phyloP scores from a whole-genome alignment of 768 basidiomycete species.

The Coprinopsis marcescibilis region DNA sequence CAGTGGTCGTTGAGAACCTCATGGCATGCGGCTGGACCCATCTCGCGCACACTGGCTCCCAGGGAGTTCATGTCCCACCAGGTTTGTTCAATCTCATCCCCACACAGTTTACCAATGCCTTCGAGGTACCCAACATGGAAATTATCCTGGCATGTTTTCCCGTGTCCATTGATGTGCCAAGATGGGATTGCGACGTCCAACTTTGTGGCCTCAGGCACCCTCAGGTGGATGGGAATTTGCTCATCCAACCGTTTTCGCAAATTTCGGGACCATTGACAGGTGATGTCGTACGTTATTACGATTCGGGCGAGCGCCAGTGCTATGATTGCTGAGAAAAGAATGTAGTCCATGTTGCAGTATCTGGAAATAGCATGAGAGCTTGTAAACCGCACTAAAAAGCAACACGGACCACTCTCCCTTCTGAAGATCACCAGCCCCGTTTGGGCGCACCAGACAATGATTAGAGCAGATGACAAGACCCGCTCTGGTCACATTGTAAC shows the following conservation, averaged over 20 bases:
- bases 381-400: background rate
- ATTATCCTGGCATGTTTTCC: constrained; percentile 15
- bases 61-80: constrained; percentile 25
- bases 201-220: constrained; percentile 1
- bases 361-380: constrained; percentile 13
- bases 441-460: constrained; percentile 19
- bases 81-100: constrained; percentile 27
- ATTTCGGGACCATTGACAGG: constrained; percentile 24
- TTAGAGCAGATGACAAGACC: constrained; percentile 19
- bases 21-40: constrained; percentile 27
- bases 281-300: constrained; percentile 28
- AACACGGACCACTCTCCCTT: constrained; percentile 27
- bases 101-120: constrained; percentile 26
- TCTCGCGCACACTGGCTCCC: constrained; percentile 27
- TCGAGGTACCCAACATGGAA: constrained; percentile 19
- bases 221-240: constrained; percentile 11
- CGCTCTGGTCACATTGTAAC: constrained; percentile 20
- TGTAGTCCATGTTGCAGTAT: constrained; percentile 32
- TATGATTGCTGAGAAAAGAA: constrained; percentile 20
- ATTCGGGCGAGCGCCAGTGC: constrained; percentile 7
- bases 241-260: constrained; percentile 15
- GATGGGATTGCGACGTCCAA: constrained; percentile 14
- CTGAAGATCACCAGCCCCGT: constrained; percentile 24
- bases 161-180: constrained; percentile 26
- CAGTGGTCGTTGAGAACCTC: constrained; percentile 24